A percentile compares a stretch with the other conserved stretches of the same genome.
These are phyloP conservation scores for Mallotus japonicus DNA, from an alignment of 441 rosid genomes.

Conservation along the genomic window DNA sequence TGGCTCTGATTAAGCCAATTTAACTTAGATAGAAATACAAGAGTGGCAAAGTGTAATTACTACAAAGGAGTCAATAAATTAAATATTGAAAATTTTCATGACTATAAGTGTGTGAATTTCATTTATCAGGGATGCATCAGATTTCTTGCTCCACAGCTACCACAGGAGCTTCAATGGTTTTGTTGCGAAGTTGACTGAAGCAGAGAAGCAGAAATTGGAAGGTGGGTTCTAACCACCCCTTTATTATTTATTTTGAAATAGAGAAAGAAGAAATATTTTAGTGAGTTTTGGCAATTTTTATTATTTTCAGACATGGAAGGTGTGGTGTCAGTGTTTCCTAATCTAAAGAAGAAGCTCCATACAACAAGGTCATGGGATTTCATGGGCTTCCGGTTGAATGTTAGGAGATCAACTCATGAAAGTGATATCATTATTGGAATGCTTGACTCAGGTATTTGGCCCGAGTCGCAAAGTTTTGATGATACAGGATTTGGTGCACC, in stretches of 20 bases:
- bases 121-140: slow-evolving; percentile 19
- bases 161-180: slow-evolving; percentile 36
- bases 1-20: too few relatives aligned
- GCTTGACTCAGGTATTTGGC: slow-evolving; percentile 48
- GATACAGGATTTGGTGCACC: slow-evolving; percentile 38
- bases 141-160: slow-evolving; percentile 26
- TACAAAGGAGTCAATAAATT: neutral
- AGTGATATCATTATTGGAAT: slow-evolving; percentile 37
- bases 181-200: slow-evolving; percentile 31
- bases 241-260: neutral
- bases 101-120: neutral
- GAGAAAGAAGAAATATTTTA: neutral
- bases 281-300: too few relatives aligned
- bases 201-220: slow-evolving; percentile 23
- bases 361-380: slow-evolving; percentile 45
- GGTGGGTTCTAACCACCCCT: slow-evolving; percentile 8
- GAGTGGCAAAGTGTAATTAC: too few relatives aligned
- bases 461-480: slow-evolving; percentile 34
- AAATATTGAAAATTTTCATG: neutral
- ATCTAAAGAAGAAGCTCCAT: slow-evolving; percentile 27
- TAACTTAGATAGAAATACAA: too few relatives aligned
- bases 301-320: slow-evolving; percentile 20
- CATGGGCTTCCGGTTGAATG: slow-evolving; percentile 30
- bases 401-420: slow-evolving; percentile 19
- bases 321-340: slow-evolving; percentile 36